A percentile compares a stretch with the other conserved stretches of the same genome.
Evolutionary conservation across 2,329 filamentous ascomycete genomes (phyloP).

Genomic region (Phaeosphaeria sp.): DNA sequence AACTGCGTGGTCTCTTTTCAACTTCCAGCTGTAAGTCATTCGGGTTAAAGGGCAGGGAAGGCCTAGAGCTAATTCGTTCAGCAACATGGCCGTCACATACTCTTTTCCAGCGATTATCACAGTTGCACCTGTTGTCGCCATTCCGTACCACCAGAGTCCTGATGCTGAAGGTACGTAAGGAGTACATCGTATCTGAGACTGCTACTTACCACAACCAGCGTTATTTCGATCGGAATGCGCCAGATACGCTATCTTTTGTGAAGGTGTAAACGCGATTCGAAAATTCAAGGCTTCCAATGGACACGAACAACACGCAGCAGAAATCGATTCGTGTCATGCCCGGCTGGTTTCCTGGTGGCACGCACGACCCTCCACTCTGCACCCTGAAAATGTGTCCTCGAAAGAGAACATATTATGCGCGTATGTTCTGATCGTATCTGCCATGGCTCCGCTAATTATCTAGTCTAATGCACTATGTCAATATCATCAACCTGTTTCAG

Average conservation of each 20-base stretch:
- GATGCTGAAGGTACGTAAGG: conserved; percentile 26
- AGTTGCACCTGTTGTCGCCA: conserved; percentile 26
- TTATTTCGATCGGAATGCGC: conserved; percentile 36
- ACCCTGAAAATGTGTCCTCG: conserved; percentile 27
- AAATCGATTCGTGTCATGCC: conserved; percentile 28
- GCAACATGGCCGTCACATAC: conserved; percentile 37
- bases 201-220: conserved; percentile 17
- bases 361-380: conserved; percentile 17
- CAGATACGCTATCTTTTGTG: conserved; percentile 32
- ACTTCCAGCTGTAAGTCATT: conserved; percentile 40
- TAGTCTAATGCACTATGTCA: conserved; percentile 37
- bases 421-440: conserved; percentile 16
- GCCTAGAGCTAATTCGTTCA: conserved; percentile 13
- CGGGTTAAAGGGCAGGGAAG: background rate
- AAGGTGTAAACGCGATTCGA: conserved; percentile 24
- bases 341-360: conserved; percentile 34
- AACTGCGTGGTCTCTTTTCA: conserved; percentile 41
- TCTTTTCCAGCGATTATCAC: conserved; percentile 30
- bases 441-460: conserved; percentile 11
- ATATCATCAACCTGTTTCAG: conserved; percentile 33
- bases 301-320: conserved; percentile 12
- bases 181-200: background rate
- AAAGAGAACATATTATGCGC: conserved; percentile 35
- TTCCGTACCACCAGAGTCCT: conserved; percentile 26
- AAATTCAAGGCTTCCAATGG: conserved; percentile 10